Base-by-base conservation (phyloP, 306 rosid species). In the Cicer judaicum region DNA sequence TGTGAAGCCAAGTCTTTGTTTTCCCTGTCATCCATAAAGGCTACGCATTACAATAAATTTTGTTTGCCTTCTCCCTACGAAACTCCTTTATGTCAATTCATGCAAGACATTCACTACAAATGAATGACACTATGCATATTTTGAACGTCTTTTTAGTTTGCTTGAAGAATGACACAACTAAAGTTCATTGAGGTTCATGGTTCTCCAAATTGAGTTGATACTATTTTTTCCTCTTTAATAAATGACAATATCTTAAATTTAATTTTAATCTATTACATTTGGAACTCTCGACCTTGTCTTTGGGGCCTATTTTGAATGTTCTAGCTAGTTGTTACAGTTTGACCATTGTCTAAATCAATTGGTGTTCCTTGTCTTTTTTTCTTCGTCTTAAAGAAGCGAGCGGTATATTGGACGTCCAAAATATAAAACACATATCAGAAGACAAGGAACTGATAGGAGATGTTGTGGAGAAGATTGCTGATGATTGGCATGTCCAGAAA, bases 401-500 rank as follows among this genome's bases (percentile, higher is more conserved):
- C 72, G 54, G 68, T 54, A 83, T 81, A 10, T 60, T 84, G 74
- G 93, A 88, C 54, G 84, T 87, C 19, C 64, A 78, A 70, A 81
- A 89, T 67, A 83, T 89, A 77, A 86, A 79, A 81, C 91, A 87
- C 85, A 79, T 91, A 74, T 52, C 89, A 48, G 84, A 87, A 76
- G 82, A 84, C 15, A 77, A 79, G 56, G 76, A 76, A 59, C 38
- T 68, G 69, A 64, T 86, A 24, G 96, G 93, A 78, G 90, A 89
- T 71, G 66, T 36, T 63, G 78, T 87, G 60, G 91, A 84, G 78
- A 84, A 88, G 88, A 84, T 85, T 68, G 77, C 46, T 1, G 69
- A 85, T 71, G 83, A 89, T 9, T 91, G 98, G 97, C 65, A 56
- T 18, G 79, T 39, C 54, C 87, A 91, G 82, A 85, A 73, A 73